Evolutionary conservation across 495 filamentous ascomycete species (phyloP).

Genomic region (Daldinia loculata): DNA sequence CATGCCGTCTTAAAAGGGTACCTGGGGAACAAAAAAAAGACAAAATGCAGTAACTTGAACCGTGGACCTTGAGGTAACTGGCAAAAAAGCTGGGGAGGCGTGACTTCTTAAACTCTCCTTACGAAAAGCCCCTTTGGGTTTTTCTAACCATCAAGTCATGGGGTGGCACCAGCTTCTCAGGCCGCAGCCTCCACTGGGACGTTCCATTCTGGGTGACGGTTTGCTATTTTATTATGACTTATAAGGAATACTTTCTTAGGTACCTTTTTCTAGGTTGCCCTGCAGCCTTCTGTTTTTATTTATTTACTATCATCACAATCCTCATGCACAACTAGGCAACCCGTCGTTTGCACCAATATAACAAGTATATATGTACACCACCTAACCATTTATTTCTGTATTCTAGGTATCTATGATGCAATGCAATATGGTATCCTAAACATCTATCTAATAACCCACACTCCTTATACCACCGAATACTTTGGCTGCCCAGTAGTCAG

Average conservation of each 20-base stretch:
- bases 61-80: too few relatives aligned
- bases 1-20: too few relatives aligned
- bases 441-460: background rate
- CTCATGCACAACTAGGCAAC: background rate
- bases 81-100: slow-evolving; percentile 5
- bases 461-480: slow-evolving; percentile 27
- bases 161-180: background rate
- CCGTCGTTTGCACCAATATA: background rate
- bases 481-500: slow-evolving; percentile 27
- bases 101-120: slow-evolving; percentile 11
- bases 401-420: background rate
- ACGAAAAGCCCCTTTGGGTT: slow-evolving; percentile 6
- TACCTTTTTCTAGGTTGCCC: background rate
- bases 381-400: background rate
- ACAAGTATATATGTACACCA: background rate
- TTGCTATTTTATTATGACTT: slow-evolving; percentile 1
- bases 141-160: slow-evolving; percentile 7
- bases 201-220: background rate
- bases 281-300: background rate
- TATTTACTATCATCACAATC: background rate
- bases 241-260: background rate
- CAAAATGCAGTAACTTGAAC: too few relatives aligned
- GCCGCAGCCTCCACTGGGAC: slow-evolving; percentile 7
- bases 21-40: too few relatives aligned
- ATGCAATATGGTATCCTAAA: background rate